Conservation (phyloP, 1,139 yeast species). For the Pneumocystis jirovecii region DNA sequence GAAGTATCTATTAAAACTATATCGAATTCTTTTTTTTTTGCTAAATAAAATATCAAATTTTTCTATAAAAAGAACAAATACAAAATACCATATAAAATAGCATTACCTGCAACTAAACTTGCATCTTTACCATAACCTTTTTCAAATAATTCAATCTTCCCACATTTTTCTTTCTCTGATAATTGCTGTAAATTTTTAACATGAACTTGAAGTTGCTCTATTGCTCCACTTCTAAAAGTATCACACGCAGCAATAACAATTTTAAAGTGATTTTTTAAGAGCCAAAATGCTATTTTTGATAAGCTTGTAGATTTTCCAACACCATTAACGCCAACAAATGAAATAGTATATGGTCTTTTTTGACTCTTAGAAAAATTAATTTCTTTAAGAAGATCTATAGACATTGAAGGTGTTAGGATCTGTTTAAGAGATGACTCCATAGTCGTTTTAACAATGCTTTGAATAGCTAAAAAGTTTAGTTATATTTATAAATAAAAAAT, state of each 20-base stretch:
- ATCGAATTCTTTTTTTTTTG: constrained; percentile 48
- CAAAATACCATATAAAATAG: constrained; percentile 52
- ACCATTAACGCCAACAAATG: constrained; percentile 96
- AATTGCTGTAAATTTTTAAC: constrained; percentile 65
- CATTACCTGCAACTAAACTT: constrained; percentile 87
- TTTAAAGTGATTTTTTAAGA: constrained; percentile 70
- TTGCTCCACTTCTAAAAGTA: constrained; percentile 96
- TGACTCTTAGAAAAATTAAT: constrained; percentile 38
- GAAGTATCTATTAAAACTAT: constrained; percentile 93
- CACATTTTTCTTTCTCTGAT: constrained; percentile 33
- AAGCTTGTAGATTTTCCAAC: constrained; percentile 94
- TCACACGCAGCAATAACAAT: constrained; percentile 94
- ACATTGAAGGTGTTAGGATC: constrained; percentile 80
- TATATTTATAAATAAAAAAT: not conserved
- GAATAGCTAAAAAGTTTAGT: constrained; percentile 26
- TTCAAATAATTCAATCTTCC: constrained; percentile 67
- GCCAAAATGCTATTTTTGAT: constrained; percentile 91
- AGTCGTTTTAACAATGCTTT: constrained; percentile 47
- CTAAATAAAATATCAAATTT: not conserved
- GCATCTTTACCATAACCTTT: constrained; percentile 97
- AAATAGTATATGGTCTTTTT: constrained; percentile 66
- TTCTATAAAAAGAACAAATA: not conserved
- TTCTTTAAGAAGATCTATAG: constrained; percentile 74
- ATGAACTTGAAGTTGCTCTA: constrained; percentile 88
- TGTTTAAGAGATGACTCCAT: constrained; percentile 64